A percentile compares a stretch with the other conserved stretches of the same genome.
Conservation (phyloP, 2,329 filamentous ascomycete genomes). For the Xylariaceae sp. region DNA sequence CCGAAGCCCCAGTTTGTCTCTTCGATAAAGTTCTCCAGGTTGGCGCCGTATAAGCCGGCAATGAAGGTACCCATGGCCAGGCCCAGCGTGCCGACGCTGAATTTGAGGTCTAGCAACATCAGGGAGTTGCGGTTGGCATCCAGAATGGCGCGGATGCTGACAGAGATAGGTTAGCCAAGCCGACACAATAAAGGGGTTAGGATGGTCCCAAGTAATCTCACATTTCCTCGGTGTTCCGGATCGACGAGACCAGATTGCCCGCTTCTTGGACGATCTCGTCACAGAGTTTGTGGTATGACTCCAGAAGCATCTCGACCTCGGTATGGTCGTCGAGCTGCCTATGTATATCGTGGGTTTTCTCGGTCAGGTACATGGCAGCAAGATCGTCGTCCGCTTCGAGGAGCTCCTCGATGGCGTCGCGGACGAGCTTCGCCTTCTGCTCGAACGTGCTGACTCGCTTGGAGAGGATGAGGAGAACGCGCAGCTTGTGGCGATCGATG, state of each 20-base stretch:
- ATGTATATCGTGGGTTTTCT: slow-evolving; percentile 69
- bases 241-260: slow-evolving; percentile 86
- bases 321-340: slow-evolving; percentile 83
- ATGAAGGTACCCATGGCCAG: slow-evolving; percentile 91
- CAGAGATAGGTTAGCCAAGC: slow-evolving; percentile 21
- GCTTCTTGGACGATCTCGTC: slow-evolving; percentile 97
- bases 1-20: slow-evolving; percentile 84
- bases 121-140: slow-evolving; percentile 97
- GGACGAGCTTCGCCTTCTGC: slow-evolving; percentile 89
- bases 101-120: slow-evolving; percentile 95
- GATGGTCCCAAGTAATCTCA: too few relatives aligned
- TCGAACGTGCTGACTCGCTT: slow-evolving; percentile 97
- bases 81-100: slow-evolving; percentile 91
- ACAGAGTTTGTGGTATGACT: slow-evolving; percentile 95
- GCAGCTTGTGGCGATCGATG: slow-evolving; percentile 89
- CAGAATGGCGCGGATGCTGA: slow-evolving; percentile 90
- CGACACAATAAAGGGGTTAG: background rate
- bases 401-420: slow-evolving; percentile 91
- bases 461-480: slow-evolving; percentile 84
- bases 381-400: slow-evolving; percentile 95
- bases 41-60: slow-evolving; percentile 99
- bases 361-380: slow-evolving; percentile 89
- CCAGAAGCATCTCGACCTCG: slow-evolving; percentile 92
- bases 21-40: slow-evolving; percentile 97
- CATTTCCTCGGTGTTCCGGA: slow-evolving; percentile 98